Evolutionary conservation across 2,329 filamentous ascomycete species (phyloP).

Genomic region (Ophiostoma quercus): DNA sequence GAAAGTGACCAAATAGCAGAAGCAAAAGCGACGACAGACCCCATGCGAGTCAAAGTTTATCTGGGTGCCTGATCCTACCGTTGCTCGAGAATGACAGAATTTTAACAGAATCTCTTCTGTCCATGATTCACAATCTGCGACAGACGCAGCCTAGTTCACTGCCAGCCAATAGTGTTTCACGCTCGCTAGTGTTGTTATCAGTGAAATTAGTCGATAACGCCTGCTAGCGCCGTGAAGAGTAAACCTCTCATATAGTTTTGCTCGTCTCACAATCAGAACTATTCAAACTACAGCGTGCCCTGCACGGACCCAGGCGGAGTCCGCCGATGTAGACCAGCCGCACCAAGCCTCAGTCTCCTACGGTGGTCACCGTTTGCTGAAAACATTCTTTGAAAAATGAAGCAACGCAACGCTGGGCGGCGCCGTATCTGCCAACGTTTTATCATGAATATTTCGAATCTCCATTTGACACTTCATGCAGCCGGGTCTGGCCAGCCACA

Average conservation of each 20-base stretch:
- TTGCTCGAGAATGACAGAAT: neutral
- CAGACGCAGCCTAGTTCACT: neutral
- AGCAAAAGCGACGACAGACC: neutral
- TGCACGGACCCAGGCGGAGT: slow-evolving; percentile 11
- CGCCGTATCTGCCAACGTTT: neutral
- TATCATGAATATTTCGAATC: neutral
- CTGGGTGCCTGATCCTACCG: neutral
- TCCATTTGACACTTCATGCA: neutral
- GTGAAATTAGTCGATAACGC: neutral
- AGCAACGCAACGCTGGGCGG: neutral
- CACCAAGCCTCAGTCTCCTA: neutral
- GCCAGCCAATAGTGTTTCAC: neutral
- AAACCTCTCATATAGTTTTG: neutral
- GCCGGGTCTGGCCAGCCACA: neutral
- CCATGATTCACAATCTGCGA: neutral
- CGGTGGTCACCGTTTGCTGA: slow-evolving; percentile 5
- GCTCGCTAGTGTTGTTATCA: neutral
- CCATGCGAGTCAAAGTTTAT: neutral
- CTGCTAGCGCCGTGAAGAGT: neutral
- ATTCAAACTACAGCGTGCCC: neutral
- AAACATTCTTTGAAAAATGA: neutral
- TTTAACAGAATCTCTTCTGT: slow-evolving; percentile 5
- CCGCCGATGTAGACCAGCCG: neutral
- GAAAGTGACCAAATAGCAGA: neutral
- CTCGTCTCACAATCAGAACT: neutral